Base-by-base conservation (phyloP, 192 early-diverging fungal species). In the Coemansia sp. region DNA sequence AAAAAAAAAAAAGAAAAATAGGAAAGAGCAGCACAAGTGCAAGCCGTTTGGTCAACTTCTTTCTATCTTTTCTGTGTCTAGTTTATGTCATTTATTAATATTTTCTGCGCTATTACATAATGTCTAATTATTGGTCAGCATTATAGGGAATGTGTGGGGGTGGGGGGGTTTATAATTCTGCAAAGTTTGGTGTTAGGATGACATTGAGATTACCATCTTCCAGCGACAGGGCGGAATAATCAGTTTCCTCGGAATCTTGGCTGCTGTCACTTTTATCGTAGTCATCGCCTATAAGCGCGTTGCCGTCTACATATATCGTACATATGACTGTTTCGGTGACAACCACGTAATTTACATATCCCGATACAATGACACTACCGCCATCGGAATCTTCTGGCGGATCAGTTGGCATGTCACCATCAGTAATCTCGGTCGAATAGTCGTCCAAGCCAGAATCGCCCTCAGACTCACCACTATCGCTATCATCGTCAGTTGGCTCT, bases 291-390 rank as follows among this genome's bases (percentile, higher is more conserved):
- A 3, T 30, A 24, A 64, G 53, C 2, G 54, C 54, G 14, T 65
- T 54, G 7, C 63, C 63, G 7, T 65, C 54, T 1, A 65, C 63
- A 25, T 26, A 65, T 8, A 56, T 27, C 5, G 63, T 65, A 26
- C 32, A 10, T 16, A 62, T 22, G 18, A 62, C 34, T 6, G 54
- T 18, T 8, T 54, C 31, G 7, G 60, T 62, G 18, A 47, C 60
- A 22, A 54, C 31, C 22, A 41, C 38, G 31, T 54, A 26, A 47
- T 53, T 62, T 16, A 44, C 30, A 23, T 44, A 41, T 8, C 26
- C 31, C 7, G 60, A 34, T 18, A 38, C 34, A 9, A 38, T 12
- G 6, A 38, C 34, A 38, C 10, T 30, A 6, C 28, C 34, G 10
- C 8, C 34, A 38, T 58, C 44, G 7, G 50, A 5, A 5, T 51